Conservation (phyloP, 2,329 filamentous ascomycete species). For the Fusarium marasasianum region DNA sequence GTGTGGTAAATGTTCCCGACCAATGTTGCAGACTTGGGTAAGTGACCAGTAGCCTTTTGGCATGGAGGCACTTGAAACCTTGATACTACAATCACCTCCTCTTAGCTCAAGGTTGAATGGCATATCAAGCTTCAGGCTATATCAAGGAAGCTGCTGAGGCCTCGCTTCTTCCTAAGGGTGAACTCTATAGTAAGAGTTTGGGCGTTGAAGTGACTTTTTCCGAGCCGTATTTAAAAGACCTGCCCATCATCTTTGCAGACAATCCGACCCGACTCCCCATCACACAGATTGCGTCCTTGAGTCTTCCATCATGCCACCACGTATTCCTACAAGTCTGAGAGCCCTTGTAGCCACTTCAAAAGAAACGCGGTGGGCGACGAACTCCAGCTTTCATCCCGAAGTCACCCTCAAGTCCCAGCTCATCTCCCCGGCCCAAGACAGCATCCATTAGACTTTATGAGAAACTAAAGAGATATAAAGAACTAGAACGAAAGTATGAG, state of each 20-base stretch:
- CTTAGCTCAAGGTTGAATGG: not conserved
- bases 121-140: not conserved
- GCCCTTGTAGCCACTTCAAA: accelerated
- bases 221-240: not conserved
- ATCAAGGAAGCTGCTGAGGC: not conserved
- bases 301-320: not conserved
- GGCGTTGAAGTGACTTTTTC: not conserved
- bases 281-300: not conserved
- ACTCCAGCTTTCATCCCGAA: not conserved
- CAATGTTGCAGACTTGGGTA: too few species aligned
- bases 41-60: not conserved
- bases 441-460: not conserved
- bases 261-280: not conserved
- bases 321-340: not conserved
- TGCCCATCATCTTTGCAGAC: accelerated
- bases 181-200: not conserved
- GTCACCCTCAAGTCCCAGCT: accelerated
- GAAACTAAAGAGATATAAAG: not conserved
- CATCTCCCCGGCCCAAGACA: not conserved
- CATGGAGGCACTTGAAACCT: not conserved
- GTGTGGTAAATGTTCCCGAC: too few species aligned
- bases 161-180: accelerated
- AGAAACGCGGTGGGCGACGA: accelerated
- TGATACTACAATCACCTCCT: not conserved
- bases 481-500: not conserved